A percentile compares a stretch with the other conserved stretches of the same genome.
These are phyloP conservation scores for Saposhnikovia divaricata DNA, from an alignment of 129 eudicot species.

Conservation along the genomic window DNA sequence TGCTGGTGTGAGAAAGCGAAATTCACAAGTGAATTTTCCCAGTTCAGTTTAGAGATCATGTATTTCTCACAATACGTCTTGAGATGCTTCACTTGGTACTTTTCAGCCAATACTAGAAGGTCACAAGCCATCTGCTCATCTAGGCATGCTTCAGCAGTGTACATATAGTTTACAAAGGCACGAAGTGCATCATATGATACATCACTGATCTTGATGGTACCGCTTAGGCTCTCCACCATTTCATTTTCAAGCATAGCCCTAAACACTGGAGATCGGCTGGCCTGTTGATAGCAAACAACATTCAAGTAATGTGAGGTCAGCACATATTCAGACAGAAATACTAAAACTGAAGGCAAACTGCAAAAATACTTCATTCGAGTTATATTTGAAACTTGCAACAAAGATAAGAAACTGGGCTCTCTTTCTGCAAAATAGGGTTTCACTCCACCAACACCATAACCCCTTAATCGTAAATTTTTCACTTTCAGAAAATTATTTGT, in stretches of 20 bases:
- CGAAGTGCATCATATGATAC: constrained; percentile 79
- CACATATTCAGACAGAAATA: neutral
- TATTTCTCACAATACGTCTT: constrained; percentile 82
- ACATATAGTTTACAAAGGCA: constrained; percentile 70
- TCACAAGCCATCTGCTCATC: constrained; percentile 79
- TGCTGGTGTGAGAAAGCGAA: constrained; percentile 86
- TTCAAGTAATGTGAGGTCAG: neutral
- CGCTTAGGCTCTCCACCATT: constrained; percentile 94
- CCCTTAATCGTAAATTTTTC: neutral
- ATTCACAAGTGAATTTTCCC: constrained; percentile 72
- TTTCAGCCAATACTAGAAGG: constrained; percentile 77
- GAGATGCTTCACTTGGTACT: constrained; percentile 83
- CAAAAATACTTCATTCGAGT: neutral
- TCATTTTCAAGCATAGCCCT: constrained; percentile 92
- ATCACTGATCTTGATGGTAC: constrained; percentile 79
- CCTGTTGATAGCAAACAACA: constrained; percentile 30
- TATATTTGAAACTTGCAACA: too few relatives aligned
- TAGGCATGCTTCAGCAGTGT: constrained; percentile 89
- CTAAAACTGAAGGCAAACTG: neutral
- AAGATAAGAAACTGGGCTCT: neutral
- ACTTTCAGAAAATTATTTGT: neutral
- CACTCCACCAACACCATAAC: neutral
- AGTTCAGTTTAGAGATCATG: constrained; percentile 65
- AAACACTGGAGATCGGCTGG: constrained; percentile 90
- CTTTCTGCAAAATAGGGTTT: neutral